A percentile compares a stretch with the other conserved stretches of the same genome.
phyloP scores from a whole-genome alignment of 371 early-diverging fungal species.

The Massospora cicadina region DNA sequence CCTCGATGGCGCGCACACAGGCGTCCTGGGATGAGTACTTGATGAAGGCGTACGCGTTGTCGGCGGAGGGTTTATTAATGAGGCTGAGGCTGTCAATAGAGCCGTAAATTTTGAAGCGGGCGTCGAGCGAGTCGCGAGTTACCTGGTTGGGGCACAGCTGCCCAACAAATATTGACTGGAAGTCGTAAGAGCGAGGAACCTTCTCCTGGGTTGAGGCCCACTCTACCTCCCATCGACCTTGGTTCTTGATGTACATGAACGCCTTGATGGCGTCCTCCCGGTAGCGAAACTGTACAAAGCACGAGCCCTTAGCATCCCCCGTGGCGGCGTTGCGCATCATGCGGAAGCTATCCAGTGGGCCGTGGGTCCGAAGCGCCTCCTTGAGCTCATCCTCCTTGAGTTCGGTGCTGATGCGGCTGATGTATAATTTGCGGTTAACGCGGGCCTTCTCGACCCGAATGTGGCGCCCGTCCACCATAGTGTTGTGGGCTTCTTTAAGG shows the following conservation, averaged over 20 bases:
- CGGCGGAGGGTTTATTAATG: slow-evolving; percentile 21
- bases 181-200: slow-evolving; percentile 24
- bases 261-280: slow-evolving; percentile 69
- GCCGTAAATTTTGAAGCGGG: slow-evolving; percentile 38
- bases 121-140: slow-evolving; percentile 24
- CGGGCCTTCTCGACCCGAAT: slow-evolving; percentile 70
- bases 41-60: slow-evolving; percentile 42
- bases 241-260: slow-evolving; percentile 25
- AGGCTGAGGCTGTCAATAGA: slow-evolving; percentile 27
- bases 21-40: slow-evolving; percentile 28
- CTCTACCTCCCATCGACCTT: slow-evolving; percentile 36
- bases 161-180: slow-evolving; percentile 42
- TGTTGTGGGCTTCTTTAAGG: slow-evolving; percentile 43
- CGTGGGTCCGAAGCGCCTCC: slow-evolving; percentile 25
- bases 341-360: slow-evolving; percentile 51
- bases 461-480: slow-evolving; percentile 42
- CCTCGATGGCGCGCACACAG: slow-evolving; percentile 32
- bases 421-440: slow-evolving; percentile 62
- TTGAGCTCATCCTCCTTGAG: slow-evolving; percentile 23
- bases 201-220: slow-evolving; percentile 40
- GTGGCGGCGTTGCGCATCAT: slow-evolving; percentile 26
- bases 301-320: slow-evolving; percentile 26
- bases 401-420: slow-evolving; percentile 25
- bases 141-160: slow-evolving; percentile 31
- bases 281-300: slow-evolving; percentile 51